These are phyloP conservation scores for Sanguinoderma infundibulare DNA, from an alignment of 1,284 basidiomycete genomes.

Conservation along the genomic window DNA sequence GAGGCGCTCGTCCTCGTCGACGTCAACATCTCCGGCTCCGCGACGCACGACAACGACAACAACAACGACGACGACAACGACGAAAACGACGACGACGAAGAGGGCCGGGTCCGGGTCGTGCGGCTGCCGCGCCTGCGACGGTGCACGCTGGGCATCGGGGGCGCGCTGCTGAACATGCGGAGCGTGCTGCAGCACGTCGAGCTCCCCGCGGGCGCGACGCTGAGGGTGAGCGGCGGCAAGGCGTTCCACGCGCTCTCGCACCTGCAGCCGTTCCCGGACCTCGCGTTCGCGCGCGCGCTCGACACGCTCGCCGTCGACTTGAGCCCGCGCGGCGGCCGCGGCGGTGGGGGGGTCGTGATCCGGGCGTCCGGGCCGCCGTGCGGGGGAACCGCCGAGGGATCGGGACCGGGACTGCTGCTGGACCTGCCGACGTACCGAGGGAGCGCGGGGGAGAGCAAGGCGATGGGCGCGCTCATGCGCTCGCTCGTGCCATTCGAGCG, in stretches of 20 bases:
- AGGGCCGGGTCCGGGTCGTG: no score
- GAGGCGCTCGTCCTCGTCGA: constrained; percentile 18
- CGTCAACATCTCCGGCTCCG: constrained; percentile 17
- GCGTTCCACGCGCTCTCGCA: constrained; percentile 19
- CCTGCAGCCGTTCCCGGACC: constrained; percentile 18
- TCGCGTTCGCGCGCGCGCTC: constrained; percentile 15
- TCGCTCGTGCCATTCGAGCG: constrained; percentile 13
- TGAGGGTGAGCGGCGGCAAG: constrained; percentile 14
- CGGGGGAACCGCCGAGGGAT: background rate
- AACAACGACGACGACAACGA: no score
- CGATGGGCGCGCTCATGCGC: background rate
- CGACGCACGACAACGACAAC: background rate
- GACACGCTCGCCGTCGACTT: constrained; percentile 19
- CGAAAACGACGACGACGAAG: no score
- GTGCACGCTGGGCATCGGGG: constrained; percentile 18
- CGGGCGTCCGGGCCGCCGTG: constrained; percentile 9
- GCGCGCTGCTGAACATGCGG: constrained; percentile 22
- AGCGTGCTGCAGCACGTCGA: constrained; percentile 13
- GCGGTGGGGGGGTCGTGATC: constrained; percentile 7
- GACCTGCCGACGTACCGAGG: constrained; percentile 13
- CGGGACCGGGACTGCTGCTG: constrained; percentile 13
- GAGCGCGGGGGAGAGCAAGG: background rate
- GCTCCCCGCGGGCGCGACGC: constrained; percentile 12
- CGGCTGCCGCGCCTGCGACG: constrained; percentile 12
- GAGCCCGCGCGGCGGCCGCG: background rate